Conservation (phyloP, 176 grass and related monocot species). For the Dactylis glomerata region DNA sequence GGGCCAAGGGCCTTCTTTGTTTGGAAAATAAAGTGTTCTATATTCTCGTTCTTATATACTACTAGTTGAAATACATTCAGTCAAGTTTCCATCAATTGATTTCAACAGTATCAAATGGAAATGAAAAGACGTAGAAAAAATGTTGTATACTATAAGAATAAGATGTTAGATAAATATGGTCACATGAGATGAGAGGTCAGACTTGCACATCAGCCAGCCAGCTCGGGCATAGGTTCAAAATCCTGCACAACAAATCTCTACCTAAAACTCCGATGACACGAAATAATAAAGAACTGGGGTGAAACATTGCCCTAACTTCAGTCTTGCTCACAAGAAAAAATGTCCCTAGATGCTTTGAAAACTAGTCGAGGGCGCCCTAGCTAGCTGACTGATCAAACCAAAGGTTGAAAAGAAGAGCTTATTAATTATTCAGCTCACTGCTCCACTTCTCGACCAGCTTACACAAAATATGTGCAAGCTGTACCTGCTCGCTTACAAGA, state of each 20-base stretch:
- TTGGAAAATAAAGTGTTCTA: too few relatives aligned
- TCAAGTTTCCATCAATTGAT: too few relatives aligned
- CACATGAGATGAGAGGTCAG: neutral
- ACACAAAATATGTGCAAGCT: neutral
- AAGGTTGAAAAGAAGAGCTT: neutral
- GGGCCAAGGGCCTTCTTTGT: neutral
- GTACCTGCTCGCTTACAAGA: neutral
- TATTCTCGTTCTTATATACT: too few relatives aligned
- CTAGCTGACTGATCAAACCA: neutral
- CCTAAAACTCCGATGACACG: neutral
- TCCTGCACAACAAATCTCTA: neutral
- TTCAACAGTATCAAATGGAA: too few relatives aligned
- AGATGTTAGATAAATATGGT: too few relatives aligned
- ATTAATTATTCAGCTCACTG: neutral
- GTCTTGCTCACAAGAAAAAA: neutral
- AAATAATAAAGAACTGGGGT: neutral
- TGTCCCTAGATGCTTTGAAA: neutral
- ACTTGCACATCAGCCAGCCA: neutral
- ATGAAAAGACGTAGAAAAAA: neutral
- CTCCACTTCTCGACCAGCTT: neutral
- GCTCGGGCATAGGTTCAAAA: neutral
- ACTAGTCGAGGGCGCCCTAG: neutral
- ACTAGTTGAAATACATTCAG: too few relatives aligned
- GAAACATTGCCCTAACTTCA: conserved; percentile 5
- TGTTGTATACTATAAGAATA: too few relatives aligned